phyloP scores from a whole-genome alignment of 805 yeast species.

The Pichia rugopelliculosa region DNA sequence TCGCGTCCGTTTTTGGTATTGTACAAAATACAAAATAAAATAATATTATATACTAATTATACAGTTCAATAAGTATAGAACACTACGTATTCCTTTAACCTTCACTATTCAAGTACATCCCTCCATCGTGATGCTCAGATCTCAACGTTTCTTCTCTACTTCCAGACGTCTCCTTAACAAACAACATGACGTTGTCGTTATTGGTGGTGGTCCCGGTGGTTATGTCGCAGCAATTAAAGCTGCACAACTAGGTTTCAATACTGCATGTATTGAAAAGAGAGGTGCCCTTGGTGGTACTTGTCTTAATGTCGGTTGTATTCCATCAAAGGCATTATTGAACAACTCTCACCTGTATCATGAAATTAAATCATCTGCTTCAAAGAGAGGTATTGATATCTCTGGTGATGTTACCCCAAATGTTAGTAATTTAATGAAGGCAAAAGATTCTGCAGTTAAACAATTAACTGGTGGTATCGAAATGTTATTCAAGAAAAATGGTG shows the following conservation, averaged over 20 bases:
- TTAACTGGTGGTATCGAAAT: slow-evolving; percentile 91
- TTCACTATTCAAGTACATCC: too few relatives aligned
- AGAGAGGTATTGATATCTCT: slow-evolving; percentile 81
- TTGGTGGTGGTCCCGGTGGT: slow-evolving; percentile 99
- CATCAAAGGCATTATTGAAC: slow-evolving; percentile 91
- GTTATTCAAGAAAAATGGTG: slow-evolving; percentile 93
- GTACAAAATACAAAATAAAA: too few relatives aligned
- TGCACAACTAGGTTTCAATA: slow-evolving; percentile 89
- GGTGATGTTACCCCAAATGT: slow-evolving; percentile 70
- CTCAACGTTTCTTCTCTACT: slow-evolving; percentile 21
- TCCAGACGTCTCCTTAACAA: slow-evolving; percentile 26
- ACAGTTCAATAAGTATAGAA: too few relatives aligned
- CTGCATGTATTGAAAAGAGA: slow-evolving; percentile 96
- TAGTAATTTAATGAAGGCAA: slow-evolving; percentile 77
- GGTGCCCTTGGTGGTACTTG: slow-evolving; percentile 98
- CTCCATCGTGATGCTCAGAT: slow-evolving; percentile 24
- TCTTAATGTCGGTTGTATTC: slow-evolving; percentile 97
- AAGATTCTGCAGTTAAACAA: slow-evolving; percentile 82
- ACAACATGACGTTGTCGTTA: slow-evolving; percentile 85
- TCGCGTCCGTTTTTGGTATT: neutral
- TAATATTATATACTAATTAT: too few relatives aligned
- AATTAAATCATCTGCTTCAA: slow-evolving; percentile 73
- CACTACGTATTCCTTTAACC: too few relatives aligned
- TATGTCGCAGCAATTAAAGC: slow-evolving; percentile 98
- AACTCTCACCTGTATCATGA: slow-evolving; percentile 90